Evolutionary conservation across 176 grass and related monocot genomes (phyloP), one percentile per base, ranked within the genome.

Genomic region (Miscanthus lutarioriparius): DNA sequence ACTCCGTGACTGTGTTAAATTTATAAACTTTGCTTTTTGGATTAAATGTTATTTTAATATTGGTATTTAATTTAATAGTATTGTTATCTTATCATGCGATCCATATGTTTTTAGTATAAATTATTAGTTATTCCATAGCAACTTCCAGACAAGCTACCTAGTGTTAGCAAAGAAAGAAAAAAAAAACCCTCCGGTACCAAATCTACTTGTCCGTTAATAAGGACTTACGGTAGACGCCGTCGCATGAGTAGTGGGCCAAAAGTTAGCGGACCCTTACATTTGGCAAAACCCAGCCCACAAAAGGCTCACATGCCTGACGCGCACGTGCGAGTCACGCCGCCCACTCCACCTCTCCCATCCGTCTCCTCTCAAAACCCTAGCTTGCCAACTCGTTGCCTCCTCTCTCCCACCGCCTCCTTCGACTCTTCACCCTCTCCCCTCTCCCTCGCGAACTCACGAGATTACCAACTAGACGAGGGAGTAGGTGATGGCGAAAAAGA

Each of bases 401-500:
- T 36, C 70, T 74, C 3, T 47, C 14, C 20, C 37, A 16, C 83
- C 83, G 45, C 72, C 38, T 47, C 26, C 54, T 33, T 19, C 38
- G 38, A 35, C 59, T 54, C 77, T 10, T 64, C 77, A 7, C 51
- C 48, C 47, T n/a, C 38, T 13, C 37, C 11, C 7, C 13, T 62
- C n/a, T 6, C 49, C 30, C 16, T 51, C 71, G 36, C 47, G 44
- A 20, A 13, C 32, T 17, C 37, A 30, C 10, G 27, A 40, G 35
- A 23, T 22, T 15, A 69, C 43, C 44, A 33, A 69, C 10, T 11
- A 19, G 4, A 22, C 20, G 4, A 53, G 30, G 8, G 39, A 48
- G 41, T 22, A 3, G 4, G 63, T 23, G 59, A 92, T 89, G 92
- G 89, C 74, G 84, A 97, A 94, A 86, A 94, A 84, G 88, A 95